phyloP scores from a whole-genome alignment of 2,329 filamentous ascomycete species.

The Aureobasidium zeae region DNA sequence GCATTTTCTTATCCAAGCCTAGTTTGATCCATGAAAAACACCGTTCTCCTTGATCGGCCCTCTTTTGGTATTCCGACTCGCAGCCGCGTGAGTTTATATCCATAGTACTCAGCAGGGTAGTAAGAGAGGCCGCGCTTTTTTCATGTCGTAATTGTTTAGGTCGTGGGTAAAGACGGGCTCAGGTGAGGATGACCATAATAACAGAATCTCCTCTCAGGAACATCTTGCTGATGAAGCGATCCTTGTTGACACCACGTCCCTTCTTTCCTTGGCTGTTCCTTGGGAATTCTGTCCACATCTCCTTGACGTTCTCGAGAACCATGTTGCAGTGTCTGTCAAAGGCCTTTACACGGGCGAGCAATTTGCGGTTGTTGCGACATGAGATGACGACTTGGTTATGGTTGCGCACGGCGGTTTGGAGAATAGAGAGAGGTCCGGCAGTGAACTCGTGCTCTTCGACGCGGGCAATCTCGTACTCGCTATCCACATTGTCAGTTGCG shows the following conservation, averaged over 20 bases:
- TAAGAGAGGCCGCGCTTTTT: no score
- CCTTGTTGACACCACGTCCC: conserved; percentile 89
- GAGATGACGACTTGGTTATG: conserved; percentile 96
- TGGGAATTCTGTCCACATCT: conserved; percentile 99
- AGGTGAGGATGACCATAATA: conserved; percentile 74
- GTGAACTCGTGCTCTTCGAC: conserved; percentile 73
- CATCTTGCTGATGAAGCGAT: conserved; percentile 97
- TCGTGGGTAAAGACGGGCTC: no score
- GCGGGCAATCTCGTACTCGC: conserved; percentile 83
- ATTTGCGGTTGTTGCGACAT: conserved; percentile 95
- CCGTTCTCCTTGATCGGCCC: background rate
- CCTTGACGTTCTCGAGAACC: conserved; percentile 94
- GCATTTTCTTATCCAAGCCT: no score
- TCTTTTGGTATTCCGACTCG: conserved; percentile 9
- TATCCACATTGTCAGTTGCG: conserved; percentile 31
- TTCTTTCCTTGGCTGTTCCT: conserved; percentile 75
- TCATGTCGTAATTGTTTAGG: no score
- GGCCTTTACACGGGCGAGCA: conserved; percentile 93
- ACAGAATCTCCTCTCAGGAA: conserved; percentile 79
- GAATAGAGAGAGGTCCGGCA: conserved; percentile 76
- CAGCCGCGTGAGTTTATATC: background rate
- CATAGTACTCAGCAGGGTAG: no score
- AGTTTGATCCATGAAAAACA: no score
- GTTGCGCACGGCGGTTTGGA: conserved; percentile 90
- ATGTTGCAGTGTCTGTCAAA: conserved; percentile 99